Conservation (phyloP, 805 yeast species). For the Diddensiella santjacobensis region DNA sequence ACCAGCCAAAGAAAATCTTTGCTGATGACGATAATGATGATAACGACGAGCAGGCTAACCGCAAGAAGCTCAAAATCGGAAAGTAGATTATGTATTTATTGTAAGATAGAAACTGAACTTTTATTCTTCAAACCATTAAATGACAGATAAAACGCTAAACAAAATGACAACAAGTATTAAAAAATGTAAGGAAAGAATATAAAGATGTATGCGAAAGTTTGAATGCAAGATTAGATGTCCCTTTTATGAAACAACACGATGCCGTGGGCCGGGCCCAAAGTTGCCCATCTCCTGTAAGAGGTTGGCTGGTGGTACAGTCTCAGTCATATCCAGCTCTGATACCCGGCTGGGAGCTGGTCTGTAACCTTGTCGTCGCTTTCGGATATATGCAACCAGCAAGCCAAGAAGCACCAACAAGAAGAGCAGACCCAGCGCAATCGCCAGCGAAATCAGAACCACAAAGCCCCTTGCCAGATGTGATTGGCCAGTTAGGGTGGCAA, state of each 20-base stretch:
- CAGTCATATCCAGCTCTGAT: constrained; percentile 57
- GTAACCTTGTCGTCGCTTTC: constrained; percentile 40
- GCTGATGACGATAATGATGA: constrained; percentile 6
- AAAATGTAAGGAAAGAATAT: constrained; percentile 3
- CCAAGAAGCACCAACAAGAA: constrained; percentile 41
- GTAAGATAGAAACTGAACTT: too few relatives aligned
- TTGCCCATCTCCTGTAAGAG: constrained; percentile 44
- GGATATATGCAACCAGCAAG: constrained; percentile 39
- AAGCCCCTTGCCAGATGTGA: constrained; percentile 49
- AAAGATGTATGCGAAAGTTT: too few relatives aligned
- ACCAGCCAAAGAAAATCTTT: constrained; percentile 18
- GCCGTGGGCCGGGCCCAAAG: constrained; percentile 23
- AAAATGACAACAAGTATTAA: constrained; percentile 6
- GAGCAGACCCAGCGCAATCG: constrained; percentile 56
- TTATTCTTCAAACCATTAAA: too few relatives aligned
- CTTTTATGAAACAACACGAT: not conserved
- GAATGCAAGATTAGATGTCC: too few relatives aligned
- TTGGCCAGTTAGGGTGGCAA: constrained; percentile 19
- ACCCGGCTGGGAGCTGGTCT: constrained; percentile 51
- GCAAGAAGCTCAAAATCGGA: not conserved
- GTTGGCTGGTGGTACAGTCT: constrained; percentile 58
- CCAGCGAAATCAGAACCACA: constrained; percentile 65
- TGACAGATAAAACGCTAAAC: constrained; percentile 7
- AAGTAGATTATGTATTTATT: not conserved
- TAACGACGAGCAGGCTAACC: constrained; percentile 2